Evolutionary conservation across 371 early-diverging fungal species (phyloP), one percentile per base, ranked within the genome.

Genomic region (Mortierella polycephala): DNA sequence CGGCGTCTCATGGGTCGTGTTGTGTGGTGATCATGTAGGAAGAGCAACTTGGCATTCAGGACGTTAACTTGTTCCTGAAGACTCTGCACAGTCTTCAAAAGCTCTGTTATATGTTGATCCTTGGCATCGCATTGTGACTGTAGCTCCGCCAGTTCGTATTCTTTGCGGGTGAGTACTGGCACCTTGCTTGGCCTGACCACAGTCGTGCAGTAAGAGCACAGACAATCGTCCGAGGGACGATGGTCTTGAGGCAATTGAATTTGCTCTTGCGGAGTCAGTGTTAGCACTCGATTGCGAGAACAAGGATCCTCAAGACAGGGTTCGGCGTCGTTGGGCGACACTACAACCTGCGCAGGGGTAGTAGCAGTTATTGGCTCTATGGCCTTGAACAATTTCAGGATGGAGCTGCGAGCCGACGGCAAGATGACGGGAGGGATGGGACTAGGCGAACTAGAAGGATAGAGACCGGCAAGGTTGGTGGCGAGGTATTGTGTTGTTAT

Each of bases 1-100:
- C 77, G 71, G 3, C 77, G 67, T 12, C 68, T 57, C 77, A 76
- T 76, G 10, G 77, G 77, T 14, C 77, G 63, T 7, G 77, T 76
- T 1, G 77, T 76, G 47, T 76, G 77, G 21, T 76, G 77, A 44
- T 76, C 77, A 18, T 76, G 77, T 60, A 76, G 23, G 50, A 76
- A 76, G 10, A 71, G 57, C 1, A 76, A 14, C 39, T 76, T 76
- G 18, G 77, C 77, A n/a, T 76, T 76, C 46, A 76, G 50, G 46
- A 76, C 40, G 13, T 76, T 76, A 37, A 76, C 68, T 42, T 76
- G 68, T 2, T 68, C 60, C 44, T 77, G 72, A 13, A 77, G 65
- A 21, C 55, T 53, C 37, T 71, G 77, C 3, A 71, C 77, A 11
- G 69, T 72, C 51, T 71, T 61, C 20, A 77, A 50, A 0, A 71